Base-by-base conservation (phyloP, 352 stramenopile species). In the Phytophthora hibernalis region DNA sequence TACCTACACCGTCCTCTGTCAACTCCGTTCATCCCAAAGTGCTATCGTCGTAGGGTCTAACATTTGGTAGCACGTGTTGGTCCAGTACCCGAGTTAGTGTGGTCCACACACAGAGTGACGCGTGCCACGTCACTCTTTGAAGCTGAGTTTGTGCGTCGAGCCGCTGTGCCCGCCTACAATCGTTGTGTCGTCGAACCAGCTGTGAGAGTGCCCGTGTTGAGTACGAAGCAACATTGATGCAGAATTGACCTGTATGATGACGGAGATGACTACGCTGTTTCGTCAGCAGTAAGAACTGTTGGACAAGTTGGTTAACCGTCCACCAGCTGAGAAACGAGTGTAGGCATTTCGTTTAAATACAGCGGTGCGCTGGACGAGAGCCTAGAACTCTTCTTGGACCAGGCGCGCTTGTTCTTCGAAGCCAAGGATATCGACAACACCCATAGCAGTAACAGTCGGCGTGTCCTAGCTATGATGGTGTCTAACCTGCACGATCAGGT, bases 351-450 rank as follows among this genome's bases (percentile, higher is more conserved):
- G 0, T 38, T 58, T 0, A 18, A 58, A 10, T 58, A 58, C 8
- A n/a, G 54, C 12, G 40, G 40, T 15, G 18, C 28, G 50, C 45
- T 65, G 2, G 45, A 18, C 3, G 56, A 55, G 31, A 65, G 56
- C 56, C 22, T 65, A 8, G 45, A 65, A 9, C 37, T 56, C 1
- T 55, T 65, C 16, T 26, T 56, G 24, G 56, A 57, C 16, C 56
- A 65, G 33, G 45, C 45, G 24, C 38, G 33, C 4, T 9, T 65
- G 7, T 57, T 65, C 45, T 64, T n/a, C n/a, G n/a, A n/a, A n/a
- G n/a, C n/a, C n/a, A n/a, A n/a, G n/a, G n/a, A n/a, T n/a, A n/a
- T n/a, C n/a, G n/a, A n/a, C n/a, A n/a, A 64, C 26, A 55, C 33
- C 33, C 56, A 64, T 50, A 22, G 0, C 2, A 12, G 21, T 16